Evolutionary conservation across 164 flowering plant species (phyloP).

Genomic region (Tetracentron sinense): DNA sequence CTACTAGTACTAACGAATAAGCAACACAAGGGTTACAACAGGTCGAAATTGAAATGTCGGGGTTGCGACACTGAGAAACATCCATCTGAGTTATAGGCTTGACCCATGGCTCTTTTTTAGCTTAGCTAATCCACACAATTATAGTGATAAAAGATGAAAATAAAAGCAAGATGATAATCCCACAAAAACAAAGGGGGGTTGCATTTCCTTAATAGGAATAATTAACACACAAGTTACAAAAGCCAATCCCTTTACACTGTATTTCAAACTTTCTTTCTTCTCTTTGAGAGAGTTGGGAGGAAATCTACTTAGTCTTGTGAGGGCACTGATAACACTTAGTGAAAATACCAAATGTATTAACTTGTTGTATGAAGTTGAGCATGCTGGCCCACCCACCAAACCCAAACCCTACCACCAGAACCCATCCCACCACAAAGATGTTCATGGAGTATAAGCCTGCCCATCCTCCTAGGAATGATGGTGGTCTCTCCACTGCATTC

Average conservation of each 20-base stretch:
- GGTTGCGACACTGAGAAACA: neutral
- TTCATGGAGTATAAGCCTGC: slow-evolving; percentile 47
- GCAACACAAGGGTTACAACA: neutral
- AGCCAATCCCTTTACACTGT: slow-evolving; percentile 1
- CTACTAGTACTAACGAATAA: no score
- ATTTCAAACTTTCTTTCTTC: neutral
- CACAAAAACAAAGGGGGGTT: neutral
- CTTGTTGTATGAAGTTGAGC: slow-evolving; percentile 60
- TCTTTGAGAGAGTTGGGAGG: neutral
- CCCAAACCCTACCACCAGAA: slow-evolving; percentile 62
- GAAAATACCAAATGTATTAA: slow-evolving; percentile 59
- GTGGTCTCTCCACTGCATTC: slow-evolving; percentile 75
- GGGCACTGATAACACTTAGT: slow-evolving; percentile 78
- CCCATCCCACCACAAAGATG: slow-evolving; percentile 65
- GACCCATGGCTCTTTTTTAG: neutral
- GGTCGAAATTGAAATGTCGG: no score
- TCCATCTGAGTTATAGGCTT: neutral
- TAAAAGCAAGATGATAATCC: neutral
- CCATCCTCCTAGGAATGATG: slow-evolving; percentile 59
- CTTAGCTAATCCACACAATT: neutral
- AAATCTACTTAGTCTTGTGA: slow-evolving; percentile 31
- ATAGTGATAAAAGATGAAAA: neutral
- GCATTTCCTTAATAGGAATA: neutral
- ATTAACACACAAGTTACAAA: slow-evolving; percentile 1
- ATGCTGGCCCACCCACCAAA: slow-evolving; percentile 85